Base-by-base conservation (phyloP, 345 rosid species). In the Schrenkiella parvula region DNA sequence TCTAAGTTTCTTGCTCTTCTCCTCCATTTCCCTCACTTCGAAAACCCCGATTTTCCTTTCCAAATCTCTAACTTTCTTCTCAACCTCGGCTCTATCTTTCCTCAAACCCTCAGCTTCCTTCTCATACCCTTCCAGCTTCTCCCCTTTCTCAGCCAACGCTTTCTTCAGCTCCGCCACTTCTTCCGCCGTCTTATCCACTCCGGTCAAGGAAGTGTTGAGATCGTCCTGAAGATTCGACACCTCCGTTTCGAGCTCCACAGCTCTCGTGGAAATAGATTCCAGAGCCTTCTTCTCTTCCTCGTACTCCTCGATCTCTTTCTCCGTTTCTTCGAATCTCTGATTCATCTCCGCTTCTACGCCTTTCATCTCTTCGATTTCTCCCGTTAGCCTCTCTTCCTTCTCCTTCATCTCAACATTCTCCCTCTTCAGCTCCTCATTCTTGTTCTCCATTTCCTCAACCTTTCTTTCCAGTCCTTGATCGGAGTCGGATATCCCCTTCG, bases 151-250 rank as follows among this genome's bases (percentile, higher is more conserved):
- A 1, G 62, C 83, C 71, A 83, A 48, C 2, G 29, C 73, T 21
- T 43, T 74, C 82, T 79, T 87, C 72, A 85, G 51, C 72, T 79
- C 82, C 10, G n/a, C 65, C 4, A 77, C 75, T 79, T 87, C 84
- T 17, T 28, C 68, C 25, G 34, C 81, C 17, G 84, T 82, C 42
- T 87, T 95, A 17, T 81, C 87, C 0, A 71, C 83, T 0, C 77
- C 91, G 9, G 43, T 80, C 83, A 83, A 80, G 1, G 88, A 78
- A 9, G 48, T 64, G n/a, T 82, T 70, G 73, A 87, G 62, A 59
- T 93, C 93, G 1, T 88, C 89, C 54, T 87, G 96, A 23, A 87
- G 85, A 83, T 84, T 80, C 1, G 82, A 46, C 14, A 81, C 86
- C 66, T 87, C 90, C 0, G 76, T 81, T 54, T 93, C 97, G 23